A percentile compares a stretch with the other conserved stretches of the same genome.
Conservation (phyloP, 2,329 filamentous ascomycete species). For the Ustulina deusta region DNA sequence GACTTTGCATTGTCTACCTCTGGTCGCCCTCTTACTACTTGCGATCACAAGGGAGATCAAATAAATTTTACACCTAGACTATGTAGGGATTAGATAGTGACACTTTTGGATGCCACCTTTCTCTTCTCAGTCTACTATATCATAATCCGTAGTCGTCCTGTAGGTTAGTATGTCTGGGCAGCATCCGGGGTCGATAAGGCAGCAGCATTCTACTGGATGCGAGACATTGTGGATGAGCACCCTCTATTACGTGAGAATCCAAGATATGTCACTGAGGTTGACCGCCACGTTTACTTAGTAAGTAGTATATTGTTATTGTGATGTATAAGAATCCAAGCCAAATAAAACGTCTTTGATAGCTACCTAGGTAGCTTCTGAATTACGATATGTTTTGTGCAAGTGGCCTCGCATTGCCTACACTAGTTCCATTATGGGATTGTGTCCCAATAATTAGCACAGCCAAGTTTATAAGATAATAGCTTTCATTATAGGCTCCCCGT, state of each 20-base stretch:
- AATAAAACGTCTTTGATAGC: not conserved
- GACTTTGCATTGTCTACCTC: no score
- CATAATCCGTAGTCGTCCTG: not conserved
- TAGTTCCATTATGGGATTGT: not conserved
- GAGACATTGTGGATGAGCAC: conserved; percentile 4
- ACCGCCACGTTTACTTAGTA: no score
- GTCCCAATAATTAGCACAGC: not conserved
- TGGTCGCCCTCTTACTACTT: no score
- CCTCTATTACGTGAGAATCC: conserved; percentile 19
- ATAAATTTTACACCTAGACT: no score
- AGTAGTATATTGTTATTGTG: not conserved
- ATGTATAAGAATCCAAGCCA: conserved; percentile 2
- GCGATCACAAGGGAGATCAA: no score
- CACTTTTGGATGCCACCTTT: no score
- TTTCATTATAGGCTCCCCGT: not conserved
- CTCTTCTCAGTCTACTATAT: not conserved
- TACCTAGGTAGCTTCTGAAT: not conserved
- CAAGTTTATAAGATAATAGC: not conserved
- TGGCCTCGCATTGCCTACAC: not conserved
- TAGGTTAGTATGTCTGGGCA: not conserved
- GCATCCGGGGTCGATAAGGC: not conserved
- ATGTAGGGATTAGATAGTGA: no score
- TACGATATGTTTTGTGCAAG: not conserved
- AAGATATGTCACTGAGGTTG: conserved; percentile 17
- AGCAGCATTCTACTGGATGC: conserved; percentile 8